Conservation (phyloP, 2,329 filamentous ascomycete genomes). For the Fusarium newnesense region DNA sequence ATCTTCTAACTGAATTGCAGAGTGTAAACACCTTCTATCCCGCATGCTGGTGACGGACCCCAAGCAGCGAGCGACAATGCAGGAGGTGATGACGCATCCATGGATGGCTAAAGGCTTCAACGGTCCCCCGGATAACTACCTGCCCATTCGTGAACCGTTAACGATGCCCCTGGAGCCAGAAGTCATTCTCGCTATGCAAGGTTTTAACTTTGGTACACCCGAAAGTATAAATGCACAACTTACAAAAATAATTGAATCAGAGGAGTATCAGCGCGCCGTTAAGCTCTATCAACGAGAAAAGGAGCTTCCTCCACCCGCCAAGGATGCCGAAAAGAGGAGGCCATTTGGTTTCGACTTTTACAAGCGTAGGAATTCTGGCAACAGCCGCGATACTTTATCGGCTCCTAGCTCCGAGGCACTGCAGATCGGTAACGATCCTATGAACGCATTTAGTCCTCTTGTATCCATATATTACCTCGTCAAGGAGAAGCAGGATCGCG, state of each 20-base stretch:
- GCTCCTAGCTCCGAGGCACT: conserved; percentile 88
- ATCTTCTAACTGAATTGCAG: conserved; percentile 62
- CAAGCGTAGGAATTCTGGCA: conserved; percentile 89
- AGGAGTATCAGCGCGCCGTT: conserved; percentile 92
- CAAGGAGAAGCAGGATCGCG: conserved; percentile 91
- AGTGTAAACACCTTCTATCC: conserved; percentile 92
- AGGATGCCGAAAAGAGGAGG: conserved; percentile 82
- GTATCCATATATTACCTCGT: conserved; percentile 96
- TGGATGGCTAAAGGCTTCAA: conserved; percentile 96
- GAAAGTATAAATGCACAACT: conserved; percentile 86
- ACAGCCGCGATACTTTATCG: conserved; percentile 86
- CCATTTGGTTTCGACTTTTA: conserved; percentile 96
- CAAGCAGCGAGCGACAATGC: conserved; percentile 82
- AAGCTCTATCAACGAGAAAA: conserved; percentile 74
- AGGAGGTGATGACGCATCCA: conserved; percentile 92
- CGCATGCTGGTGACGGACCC: conserved; percentile 97
- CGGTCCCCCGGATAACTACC: conserved; percentile 86
- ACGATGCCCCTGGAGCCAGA: conserved; percentile 83
- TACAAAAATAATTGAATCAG: conserved; percentile 87
- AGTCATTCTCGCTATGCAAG: conserved; percentile 93
- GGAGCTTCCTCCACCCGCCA: conserved; percentile 66
- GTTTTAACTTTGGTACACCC: conserved; percentile 93
- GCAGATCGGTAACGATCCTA: conserved; percentile 82
- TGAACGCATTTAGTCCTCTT: conserved; percentile 93
- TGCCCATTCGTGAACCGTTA: conserved; percentile 86